Evolutionary conservation across 148 eudicot genomes (phyloP).

Genomic region (Chenopodium album): DNA sequence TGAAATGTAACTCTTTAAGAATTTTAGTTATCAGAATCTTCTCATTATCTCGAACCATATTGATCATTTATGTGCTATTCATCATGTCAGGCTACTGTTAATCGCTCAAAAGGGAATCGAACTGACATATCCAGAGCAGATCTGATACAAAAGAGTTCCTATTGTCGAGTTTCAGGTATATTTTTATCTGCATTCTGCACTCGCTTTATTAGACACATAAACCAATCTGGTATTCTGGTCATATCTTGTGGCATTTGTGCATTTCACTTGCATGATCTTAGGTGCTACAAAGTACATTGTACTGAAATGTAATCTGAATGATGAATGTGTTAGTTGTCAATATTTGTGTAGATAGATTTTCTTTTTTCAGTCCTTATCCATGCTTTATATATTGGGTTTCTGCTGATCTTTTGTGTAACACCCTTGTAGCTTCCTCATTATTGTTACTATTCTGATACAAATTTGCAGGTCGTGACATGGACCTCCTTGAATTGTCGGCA

Average conservation of each 20-base stretch:
- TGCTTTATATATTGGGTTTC: not conserved
- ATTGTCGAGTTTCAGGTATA: conserved; percentile 90
- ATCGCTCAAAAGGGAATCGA: conserved; percentile 87
- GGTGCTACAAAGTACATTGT: not conserved
- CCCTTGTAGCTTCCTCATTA: not conserved
- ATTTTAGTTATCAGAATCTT: not conserved
- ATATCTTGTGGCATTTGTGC: not conserved
- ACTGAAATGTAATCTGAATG: not conserved
- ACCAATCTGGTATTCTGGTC: not conserved
- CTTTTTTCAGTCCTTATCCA: not conserved
- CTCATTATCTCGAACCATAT: not conserved
- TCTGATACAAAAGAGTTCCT: conserved; percentile 81
- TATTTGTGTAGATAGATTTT: not conserved
- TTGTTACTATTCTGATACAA: not conserved
- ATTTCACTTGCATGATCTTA: not conserved
- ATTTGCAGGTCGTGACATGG: conserved; percentile 83
- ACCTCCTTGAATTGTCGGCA: conserved; percentile 77
- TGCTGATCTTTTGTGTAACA: not conserved
- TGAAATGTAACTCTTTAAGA: not conserved
- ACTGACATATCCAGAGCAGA: conserved; percentile 81
- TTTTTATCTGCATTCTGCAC: not conserved
- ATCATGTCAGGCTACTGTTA: conserved; percentile 69
- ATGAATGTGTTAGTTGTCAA: not conserved
- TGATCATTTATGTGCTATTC: not conserved
- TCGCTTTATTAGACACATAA: not conserved